Evolutionary conservation across 176 grass and related monocot genomes (phyloP).

Genomic region (Musa itinerans): DNA sequence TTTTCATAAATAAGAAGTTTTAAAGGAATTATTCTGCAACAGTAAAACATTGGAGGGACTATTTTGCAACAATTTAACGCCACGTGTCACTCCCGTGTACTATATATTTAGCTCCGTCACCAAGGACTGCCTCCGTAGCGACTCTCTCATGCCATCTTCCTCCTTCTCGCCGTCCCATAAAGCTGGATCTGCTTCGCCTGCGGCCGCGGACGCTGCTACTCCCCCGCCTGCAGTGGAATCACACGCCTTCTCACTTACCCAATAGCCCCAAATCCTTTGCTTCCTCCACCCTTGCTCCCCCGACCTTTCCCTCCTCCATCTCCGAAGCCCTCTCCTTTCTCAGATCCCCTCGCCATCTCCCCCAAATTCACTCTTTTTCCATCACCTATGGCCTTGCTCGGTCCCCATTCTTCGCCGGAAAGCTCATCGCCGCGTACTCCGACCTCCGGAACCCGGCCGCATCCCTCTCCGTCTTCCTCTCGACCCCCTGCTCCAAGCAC

Average conservation of each 20-base stretch:
- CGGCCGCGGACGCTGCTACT: background rate
- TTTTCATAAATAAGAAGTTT: background rate
- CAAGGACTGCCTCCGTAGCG: background rate
- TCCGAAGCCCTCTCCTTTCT: background rate
- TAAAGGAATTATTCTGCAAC: background rate
- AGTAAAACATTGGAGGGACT: background rate
- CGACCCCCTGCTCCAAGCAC: background rate
- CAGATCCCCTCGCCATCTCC: background rate
- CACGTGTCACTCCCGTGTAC: too few relatives aligned
- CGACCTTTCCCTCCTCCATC: background rate
- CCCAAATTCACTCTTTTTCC: background rate
- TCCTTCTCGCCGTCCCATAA: background rate
- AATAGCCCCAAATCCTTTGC: background rate
- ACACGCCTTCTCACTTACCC: background rate
- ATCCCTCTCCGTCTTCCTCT: background rate
- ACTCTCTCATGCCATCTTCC: background rate
- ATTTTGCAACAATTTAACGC: background rate
- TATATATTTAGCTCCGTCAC: background rate
- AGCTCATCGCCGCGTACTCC: constrained; percentile 4
- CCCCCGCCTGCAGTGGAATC: background rate
- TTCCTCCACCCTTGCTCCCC: background rate
- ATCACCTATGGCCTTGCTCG: background rate
- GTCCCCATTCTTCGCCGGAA: constrained; percentile 2
- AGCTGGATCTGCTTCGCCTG: background rate
- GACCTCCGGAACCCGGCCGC: background rate